These are phyloP conservation scores for Lablab purpureus DNA, from an alignment of 306 rosid genomes.

Conservation along the genomic window DNA sequence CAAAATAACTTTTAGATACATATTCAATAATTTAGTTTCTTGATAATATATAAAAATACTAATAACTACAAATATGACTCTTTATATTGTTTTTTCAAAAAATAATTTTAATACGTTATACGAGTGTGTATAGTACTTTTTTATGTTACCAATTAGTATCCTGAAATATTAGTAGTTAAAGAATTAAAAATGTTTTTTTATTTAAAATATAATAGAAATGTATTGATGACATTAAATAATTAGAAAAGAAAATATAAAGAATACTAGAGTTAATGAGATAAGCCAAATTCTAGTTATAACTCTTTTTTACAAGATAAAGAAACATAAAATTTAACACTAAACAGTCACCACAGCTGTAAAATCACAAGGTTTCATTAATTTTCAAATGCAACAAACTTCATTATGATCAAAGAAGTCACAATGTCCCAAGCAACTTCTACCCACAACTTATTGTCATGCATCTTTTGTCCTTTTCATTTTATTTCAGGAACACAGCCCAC, in stretches of 20 bases:
- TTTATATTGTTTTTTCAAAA: not conserved
- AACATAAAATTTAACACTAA: too few relatives aligned
- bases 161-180: not conserved
- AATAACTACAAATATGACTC: too few relatives aligned
- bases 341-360: not conserved
- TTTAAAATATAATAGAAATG: not conserved
- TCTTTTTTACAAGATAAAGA: too few relatives aligned
- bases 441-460: not conserved
- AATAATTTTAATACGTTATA: not conserved
- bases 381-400: not conserved
- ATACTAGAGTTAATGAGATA: not conserved
- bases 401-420: not conserved
- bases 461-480: not conserved
- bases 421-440: not conserved
- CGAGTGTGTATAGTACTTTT: not conserved
- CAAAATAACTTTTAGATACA: too few relatives aligned
- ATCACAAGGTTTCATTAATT: not conserved
- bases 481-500: not conserved
- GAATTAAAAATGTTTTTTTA: not conserved
- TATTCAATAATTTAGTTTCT: too few relatives aligned
- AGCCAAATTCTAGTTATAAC: not conserved
- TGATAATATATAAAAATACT: too few relatives aligned
- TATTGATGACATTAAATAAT: not conserved
- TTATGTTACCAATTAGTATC: not conserved
- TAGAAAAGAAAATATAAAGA: not conserved